Conservation (phyloP, 768 basidiomycete species). For the Boletus reticuloceps region DNA sequence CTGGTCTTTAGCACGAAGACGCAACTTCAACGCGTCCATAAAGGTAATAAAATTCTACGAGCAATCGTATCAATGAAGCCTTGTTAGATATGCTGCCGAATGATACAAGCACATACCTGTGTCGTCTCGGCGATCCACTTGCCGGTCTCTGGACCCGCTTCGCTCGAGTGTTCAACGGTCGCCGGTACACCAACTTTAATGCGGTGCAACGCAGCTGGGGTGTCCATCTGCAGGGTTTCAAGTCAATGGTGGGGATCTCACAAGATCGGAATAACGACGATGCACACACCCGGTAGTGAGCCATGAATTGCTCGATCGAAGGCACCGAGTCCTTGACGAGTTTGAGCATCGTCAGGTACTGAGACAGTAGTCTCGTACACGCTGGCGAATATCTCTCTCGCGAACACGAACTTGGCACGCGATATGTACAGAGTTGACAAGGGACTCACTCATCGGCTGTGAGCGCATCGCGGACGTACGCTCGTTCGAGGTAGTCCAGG, state of each 20-base stretch:
- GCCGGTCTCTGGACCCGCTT: slow-evolving; percentile 87
- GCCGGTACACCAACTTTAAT: slow-evolving; percentile 93
- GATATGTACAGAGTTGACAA: neutral
- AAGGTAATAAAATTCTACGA: slow-evolving; percentile 95
- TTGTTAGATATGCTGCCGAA: neutral
- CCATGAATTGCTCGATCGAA: slow-evolving; percentile 89
- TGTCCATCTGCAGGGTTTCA: slow-evolving; percentile 67
- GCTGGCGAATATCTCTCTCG: slow-evolving; percentile 89
- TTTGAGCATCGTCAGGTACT: slow-evolving; percentile 97
- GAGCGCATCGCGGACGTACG: slow-evolving; percentile 92
- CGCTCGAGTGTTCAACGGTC: slow-evolving; percentile 92
- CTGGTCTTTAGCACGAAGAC: slow-evolving; percentile 94
- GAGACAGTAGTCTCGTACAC: slow-evolving; percentile 89
- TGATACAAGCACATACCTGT: slow-evolving; percentile 50
- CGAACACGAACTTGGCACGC: slow-evolving; percentile 4
- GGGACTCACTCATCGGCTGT: slow-evolving; percentile 81
- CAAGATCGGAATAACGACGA: neutral
- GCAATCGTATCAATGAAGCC: neutral
- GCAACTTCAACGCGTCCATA: slow-evolving; percentile 94
- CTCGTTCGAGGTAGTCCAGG: slow-evolving; percentile 92
- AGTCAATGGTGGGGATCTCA: neutral
- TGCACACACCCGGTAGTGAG: slow-evolving; percentile 67
- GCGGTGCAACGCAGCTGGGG: slow-evolving; percentile 88
- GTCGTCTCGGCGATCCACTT: slow-evolving; percentile 99
- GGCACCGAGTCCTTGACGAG: slow-evolving; percentile 88